Conservation (phyloP, 805 yeast species). For the Lipomyces yamadae region DNA sequence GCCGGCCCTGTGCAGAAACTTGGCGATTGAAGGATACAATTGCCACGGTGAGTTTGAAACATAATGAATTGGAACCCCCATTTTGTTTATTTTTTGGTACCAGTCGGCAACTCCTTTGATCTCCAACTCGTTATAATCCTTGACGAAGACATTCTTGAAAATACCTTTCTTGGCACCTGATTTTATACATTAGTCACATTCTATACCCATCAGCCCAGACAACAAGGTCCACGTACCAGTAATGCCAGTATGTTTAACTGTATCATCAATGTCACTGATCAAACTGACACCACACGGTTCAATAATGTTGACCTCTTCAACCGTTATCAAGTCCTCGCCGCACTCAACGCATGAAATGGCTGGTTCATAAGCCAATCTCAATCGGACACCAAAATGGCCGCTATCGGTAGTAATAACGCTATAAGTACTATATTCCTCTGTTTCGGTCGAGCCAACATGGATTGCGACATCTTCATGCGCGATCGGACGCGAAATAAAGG, state of each 20-base stretch:
- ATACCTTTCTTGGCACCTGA: constrained; percentile 72
- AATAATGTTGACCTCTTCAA: constrained; percentile 53
- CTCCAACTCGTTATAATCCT: constrained; percentile 66
- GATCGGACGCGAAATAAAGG: constrained; percentile 71
- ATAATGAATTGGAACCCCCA: constrained; percentile 75
- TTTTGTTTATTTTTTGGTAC: constrained; percentile 59
- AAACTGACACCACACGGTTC: constrained; percentile 62
- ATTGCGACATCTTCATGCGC: constrained; percentile 61
- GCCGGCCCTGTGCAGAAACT: constrained; percentile 58
- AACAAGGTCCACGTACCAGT: constrained; percentile 53
- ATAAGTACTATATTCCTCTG: constrained; percentile 44
- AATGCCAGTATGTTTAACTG: constrained; percentile 88
- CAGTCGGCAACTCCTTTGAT: constrained; percentile 77
- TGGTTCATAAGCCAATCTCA: constrained; percentile 66
- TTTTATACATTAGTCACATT: neutral
- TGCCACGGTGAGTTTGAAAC: constrained; percentile 98
- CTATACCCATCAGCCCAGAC: neutral
- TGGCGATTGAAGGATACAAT: constrained; percentile 62
- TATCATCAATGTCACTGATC: constrained; percentile 93
- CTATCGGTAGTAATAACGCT: constrained; percentile 60
- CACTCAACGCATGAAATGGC: constrained; percentile 50
- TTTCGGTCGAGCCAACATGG: constrained; percentile 58
- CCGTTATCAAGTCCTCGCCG: constrained; percentile 51
- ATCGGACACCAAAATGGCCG: constrained; percentile 66
- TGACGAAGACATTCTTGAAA: constrained; percentile 75